Percentiles rank a stretch among this genome's conserved stretches.
Conservation (phyloP, 768 basidiomycete species). For the Tricholoma flavovirens region DNA sequence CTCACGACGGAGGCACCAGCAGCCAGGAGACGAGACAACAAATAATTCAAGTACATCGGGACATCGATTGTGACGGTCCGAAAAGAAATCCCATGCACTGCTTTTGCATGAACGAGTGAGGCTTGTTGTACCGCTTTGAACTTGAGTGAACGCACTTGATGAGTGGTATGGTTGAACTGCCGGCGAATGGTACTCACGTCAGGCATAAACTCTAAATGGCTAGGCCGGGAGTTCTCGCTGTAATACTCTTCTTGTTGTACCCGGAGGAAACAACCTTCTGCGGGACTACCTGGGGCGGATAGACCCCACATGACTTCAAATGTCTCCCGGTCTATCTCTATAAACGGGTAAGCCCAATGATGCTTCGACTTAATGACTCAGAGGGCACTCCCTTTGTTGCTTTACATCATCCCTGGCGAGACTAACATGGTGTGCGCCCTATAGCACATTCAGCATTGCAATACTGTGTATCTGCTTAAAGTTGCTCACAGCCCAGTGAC, state of each 20-base stretch:
- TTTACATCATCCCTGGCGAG: conserved; percentile 40
- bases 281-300: conserved; percentile 48
- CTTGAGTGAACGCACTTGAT: conserved; percentile 8
- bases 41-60: conserved; percentile 56
- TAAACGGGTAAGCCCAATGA: not conserved
- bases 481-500: conserved; percentile 69
- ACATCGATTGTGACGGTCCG: conserved; percentile 61
- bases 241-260: conserved; percentile 56
- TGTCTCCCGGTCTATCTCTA: conserved; percentile 65
- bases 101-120: conserved; percentile 32
- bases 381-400: conserved; percentile 41
- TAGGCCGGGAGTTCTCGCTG: conserved; percentile 29
- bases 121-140: conserved; percentile 30
- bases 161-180: not conserved
- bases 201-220: conserved; percentile 46
- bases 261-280: conserved; percentile 61
- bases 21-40: conserved; percentile 50
- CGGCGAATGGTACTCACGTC: conserved; percentile 28
- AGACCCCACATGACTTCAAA: conserved; percentile 68
- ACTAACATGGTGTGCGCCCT: conserved; percentile 82
- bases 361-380: not conserved
- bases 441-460: not conserved
- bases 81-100: conserved; percentile 45
- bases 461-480: not conserved
- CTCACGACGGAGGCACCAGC: conserved; percentile 51